Evolutionary conservation across 768 basidiomycete species (phyloP).

Genomic region (Epithele typhae): DNA sequence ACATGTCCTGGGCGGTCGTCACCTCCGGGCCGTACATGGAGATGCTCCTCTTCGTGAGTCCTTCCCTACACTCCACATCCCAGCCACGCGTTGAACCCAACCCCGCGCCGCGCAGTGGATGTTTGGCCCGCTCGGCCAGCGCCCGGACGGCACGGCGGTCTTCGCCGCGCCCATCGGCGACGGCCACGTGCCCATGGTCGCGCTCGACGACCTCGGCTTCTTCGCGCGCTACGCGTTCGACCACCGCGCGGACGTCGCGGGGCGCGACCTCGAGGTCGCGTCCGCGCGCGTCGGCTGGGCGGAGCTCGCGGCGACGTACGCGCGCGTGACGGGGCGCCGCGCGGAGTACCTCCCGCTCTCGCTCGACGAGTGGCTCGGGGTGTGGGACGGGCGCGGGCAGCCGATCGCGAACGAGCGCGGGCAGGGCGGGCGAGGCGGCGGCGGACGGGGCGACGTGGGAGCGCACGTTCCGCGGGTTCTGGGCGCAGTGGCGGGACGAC

Average conservation of each 20-base stretch:
- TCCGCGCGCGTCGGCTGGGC: slow-evolving; percentile 22
- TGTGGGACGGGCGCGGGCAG: not conserved
- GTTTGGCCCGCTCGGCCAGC: slow-evolving; percentile 20
- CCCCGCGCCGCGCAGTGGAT: not conserved
- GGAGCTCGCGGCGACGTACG: slow-evolving; percentile 20
- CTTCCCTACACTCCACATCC: not conserved
- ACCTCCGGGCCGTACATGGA: slow-evolving; percentile 26
- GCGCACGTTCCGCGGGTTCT: slow-evolving; percentile 38
- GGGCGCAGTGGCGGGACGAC: slow-evolving; percentile 16
- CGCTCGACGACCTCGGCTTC: slow-evolving; percentile 28
- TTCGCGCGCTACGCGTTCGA: slow-evolving; percentile 29
- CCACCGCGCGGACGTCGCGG: slow-evolving; percentile 21
- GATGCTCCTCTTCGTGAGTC: slow-evolving; percentile 10
- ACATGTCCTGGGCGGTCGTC: slow-evolving; percentile 33
- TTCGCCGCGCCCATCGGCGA: slow-evolving; percentile 23
- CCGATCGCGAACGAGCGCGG: slow-evolving; percentile 3
- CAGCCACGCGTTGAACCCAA: not conserved
- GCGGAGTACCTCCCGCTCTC: slow-evolving; percentile 3
- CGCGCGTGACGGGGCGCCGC: slow-evolving; percentile 5
- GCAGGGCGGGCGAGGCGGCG: slow-evolving; percentile 1
- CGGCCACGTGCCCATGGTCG: slow-evolving; percentile 24
- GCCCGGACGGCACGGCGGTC: slow-evolving; percentile 26
- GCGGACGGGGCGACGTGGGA: slow-evolving; percentile 6
- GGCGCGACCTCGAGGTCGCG: slow-evolving; percentile 24
- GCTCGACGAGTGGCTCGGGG: slow-evolving; percentile 7